A percentile compares a stretch with the other conserved stretches of the same genome.
These are phyloP conservation scores for Chlorella variabilis DNA, from an alignment of 163 green algal genomes.

Conservation along the genomic window DNA sequence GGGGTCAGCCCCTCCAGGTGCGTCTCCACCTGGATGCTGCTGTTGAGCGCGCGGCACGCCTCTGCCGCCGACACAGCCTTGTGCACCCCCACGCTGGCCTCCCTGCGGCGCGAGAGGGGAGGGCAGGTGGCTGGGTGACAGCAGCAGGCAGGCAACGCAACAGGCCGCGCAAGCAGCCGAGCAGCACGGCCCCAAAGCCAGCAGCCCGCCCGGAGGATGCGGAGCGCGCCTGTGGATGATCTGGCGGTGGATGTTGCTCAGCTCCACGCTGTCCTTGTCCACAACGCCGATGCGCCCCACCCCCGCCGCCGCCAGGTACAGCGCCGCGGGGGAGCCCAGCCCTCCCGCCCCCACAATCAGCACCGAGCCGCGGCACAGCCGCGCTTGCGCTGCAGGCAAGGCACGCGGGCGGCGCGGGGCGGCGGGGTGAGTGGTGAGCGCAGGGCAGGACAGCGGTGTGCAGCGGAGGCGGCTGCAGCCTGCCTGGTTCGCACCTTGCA, in stretches of 20 bases:
- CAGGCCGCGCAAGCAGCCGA: too few relatives aligned
- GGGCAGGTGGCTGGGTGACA: neutral
- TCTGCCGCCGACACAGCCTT: conserved; percentile 83
- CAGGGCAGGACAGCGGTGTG: too few relatives aligned
- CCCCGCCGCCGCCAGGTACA: conserved; percentile 95
- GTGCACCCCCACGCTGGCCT: conserved; percentile 72
- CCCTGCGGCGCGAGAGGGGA: conserved; percentile 44
- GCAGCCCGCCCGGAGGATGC: too few relatives aligned
- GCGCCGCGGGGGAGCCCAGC: conserved; percentile 86
- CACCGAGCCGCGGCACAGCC: conserved; percentile 74
- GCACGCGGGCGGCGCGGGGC: neutral
- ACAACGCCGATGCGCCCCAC: conserved; percentile 88
- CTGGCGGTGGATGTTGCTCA: conserved; percentile 97
- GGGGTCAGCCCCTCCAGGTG: conserved; percentile 76
- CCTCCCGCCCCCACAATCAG: conserved; percentile 95
- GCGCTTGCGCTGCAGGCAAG: conserved; percentile 68
- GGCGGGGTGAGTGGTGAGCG: neutral
- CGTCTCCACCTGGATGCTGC: conserved; percentile 66
- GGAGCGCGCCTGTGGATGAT: conserved; percentile 63
- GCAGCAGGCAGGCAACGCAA: too few relatives aligned
- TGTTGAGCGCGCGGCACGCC: conserved; percentile 79
- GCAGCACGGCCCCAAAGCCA: too few relatives aligned
- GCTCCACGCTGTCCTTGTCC: conserved; percentile 93
- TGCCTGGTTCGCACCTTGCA: conserved; percentile 68
- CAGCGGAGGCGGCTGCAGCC: too few relatives aligned